Percentiles rank a stretch among this genome's conserved stretches.
These are phyloP conservation scores for Boletus reticulatus DNA, from an alignment of 768 basidiomycete species.

Conservation along the genomic window DNA sequence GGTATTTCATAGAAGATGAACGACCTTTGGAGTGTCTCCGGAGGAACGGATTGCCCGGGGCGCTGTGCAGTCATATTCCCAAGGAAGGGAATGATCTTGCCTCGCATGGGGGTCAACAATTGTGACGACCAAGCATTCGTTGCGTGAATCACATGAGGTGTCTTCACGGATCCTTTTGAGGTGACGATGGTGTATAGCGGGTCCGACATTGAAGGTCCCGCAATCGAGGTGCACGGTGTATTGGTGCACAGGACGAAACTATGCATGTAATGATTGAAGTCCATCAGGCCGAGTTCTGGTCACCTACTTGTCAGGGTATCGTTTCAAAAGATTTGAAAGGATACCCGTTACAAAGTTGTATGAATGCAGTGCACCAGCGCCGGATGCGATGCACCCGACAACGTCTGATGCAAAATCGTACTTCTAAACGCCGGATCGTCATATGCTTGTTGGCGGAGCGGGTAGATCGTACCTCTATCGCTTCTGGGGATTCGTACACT, in stretches of 20 bases:
- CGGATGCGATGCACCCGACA: slow-evolving; percentile 50
- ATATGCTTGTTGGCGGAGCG: background rate
- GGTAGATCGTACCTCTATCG: slow-evolving; percentile 25
- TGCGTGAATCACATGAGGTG: slow-evolving; percentile 73
- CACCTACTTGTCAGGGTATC: slow-evolving; percentile 46
- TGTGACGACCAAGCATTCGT: slow-evolving; percentile 84
- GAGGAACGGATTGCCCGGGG: slow-evolving; percentile 37
- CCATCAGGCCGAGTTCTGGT: background rate
- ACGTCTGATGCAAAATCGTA: slow-evolving; percentile 44
- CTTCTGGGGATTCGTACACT: slow-evolving; percentile 34
- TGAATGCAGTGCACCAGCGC: slow-evolving; percentile 64
- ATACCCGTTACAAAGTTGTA: slow-evolving; percentile 69
- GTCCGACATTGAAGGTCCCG: slow-evolving; percentile 22
- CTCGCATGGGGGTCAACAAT: slow-evolving; percentile 60
- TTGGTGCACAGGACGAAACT: slow-evolving; percentile 61
- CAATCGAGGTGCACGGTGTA: slow-evolving; percentile 60
- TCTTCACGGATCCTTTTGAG: slow-evolving; percentile 51
- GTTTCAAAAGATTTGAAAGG: slow-evolving; percentile 47
- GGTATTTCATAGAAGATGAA: slow-evolving; percentile 53
- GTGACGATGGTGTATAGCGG: slow-evolving; percentile 57
- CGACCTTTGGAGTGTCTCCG: slow-evolving; percentile 44
- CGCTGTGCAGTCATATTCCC: slow-evolving; percentile 65
- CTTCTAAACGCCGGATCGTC: slow-evolving; percentile 33
- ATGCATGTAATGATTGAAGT: background rate
- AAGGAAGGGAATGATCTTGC: slow-evolving; percentile 60